Evolutionary conservation across 768 basidiomycete species (phyloP).

Genomic region (Phlebiopsis gigantea): DNA sequence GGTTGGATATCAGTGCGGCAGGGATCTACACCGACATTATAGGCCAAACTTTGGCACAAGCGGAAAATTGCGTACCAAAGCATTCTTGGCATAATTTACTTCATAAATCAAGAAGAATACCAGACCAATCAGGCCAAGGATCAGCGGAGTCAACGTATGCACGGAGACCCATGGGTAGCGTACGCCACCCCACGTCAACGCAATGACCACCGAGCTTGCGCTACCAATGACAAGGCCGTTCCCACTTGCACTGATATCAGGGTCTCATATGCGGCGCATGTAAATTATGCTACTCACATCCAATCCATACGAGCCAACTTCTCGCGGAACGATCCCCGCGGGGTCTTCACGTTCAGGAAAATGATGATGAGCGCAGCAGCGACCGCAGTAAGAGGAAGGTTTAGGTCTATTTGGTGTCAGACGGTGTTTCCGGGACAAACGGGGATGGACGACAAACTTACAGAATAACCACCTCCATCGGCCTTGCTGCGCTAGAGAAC

Average conservation of each 20-base stretch:
- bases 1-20: not conserved
- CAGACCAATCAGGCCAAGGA: constrained; percentile 30
- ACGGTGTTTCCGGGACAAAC: not conserved
- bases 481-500: constrained; percentile 13
- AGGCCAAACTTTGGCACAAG: not conserved
- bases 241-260: constrained; percentile 14
- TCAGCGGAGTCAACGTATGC: constrained; percentile 29
- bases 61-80: constrained; percentile 17
- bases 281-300: constrained; percentile 18
- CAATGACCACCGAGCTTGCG: constrained; percentile 14
- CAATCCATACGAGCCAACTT: constrained; percentile 27
- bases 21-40: not conserved
- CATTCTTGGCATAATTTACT: constrained; percentile 18
- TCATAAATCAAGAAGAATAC: constrained; percentile 29
- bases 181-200: constrained; percentile 30
- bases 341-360: constrained; percentile 18
- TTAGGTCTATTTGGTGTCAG: constrained; percentile 17
- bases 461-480: constrained; percentile 29
- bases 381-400: constrained; percentile 21
- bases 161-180: constrained; percentile 28
- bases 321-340: constrained; percentile 13
- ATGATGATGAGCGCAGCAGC: constrained; percentile 15
- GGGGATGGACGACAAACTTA: not conserved
- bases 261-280: not conserved
- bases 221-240: constrained; percentile 19